Evolutionary conservation across 345 rosid genomes (phyloP).

Genomic region (Populus ilicifolia): DNA sequence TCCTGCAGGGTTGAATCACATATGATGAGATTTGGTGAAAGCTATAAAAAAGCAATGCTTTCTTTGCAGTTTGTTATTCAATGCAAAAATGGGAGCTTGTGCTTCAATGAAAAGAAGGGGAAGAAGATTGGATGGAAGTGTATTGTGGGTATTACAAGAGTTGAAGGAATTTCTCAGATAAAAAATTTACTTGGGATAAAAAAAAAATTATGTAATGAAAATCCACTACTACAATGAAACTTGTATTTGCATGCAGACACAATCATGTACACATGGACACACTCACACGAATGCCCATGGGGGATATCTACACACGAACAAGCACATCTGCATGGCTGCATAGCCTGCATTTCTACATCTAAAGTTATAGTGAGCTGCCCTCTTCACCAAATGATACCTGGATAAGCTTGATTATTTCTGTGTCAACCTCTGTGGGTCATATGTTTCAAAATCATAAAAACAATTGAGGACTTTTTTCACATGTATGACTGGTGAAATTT

Average conservation of each 20-base stretch:
- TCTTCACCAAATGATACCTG: neutral
- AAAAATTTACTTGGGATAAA: neutral
- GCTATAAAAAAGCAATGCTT: neutral
- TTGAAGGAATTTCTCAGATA: neutral
- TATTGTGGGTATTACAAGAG: neutral
- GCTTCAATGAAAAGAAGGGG: neutral
- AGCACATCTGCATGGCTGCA: neutral
- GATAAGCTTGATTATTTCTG: neutral
- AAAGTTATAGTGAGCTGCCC: neutral
- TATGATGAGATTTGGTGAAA: slow-evolving; percentile 7
- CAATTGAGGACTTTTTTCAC: neutral
- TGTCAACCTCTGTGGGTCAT: neutral
- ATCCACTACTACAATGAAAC: neutral
- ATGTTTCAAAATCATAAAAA: neutral
- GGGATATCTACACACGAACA: neutral
- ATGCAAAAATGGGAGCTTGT: neutral
- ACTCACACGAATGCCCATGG: neutral
- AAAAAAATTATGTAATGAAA: too few relatives aligned
- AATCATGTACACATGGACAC: too few relatives aligned
- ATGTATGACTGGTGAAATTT: neutral
- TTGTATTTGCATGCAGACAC: neutral
- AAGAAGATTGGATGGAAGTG: neutral
- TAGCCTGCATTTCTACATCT: neutral
- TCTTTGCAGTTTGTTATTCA: neutral
- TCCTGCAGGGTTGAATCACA: slow-evolving; percentile 48